Conservation (phyloP, 1,139 yeast species). For the Geotrichum citri-aurantii region DNA sequence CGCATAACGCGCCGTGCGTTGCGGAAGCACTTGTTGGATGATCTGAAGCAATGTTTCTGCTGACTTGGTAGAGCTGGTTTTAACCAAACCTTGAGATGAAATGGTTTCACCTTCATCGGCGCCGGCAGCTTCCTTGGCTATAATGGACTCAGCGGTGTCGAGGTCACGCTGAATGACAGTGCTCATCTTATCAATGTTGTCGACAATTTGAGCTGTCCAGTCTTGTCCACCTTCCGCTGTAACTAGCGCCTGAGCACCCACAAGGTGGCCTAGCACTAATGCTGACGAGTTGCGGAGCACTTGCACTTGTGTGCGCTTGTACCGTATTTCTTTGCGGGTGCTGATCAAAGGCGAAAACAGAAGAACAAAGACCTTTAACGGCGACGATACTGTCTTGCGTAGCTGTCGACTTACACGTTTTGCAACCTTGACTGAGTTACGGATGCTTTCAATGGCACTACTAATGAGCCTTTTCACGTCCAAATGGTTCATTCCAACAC, state of each 20-base stretch:
- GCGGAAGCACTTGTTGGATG: constrained; percentile 1
- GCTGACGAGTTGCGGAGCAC: constrained; percentile 21
- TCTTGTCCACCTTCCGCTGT: neutral
- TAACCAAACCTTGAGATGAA: constrained; percentile 1
- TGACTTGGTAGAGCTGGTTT: neutral
- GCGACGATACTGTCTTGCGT: constrained; percentile 6
- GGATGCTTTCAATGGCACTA: neutral
- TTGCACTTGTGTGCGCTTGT: constrained; percentile 10
- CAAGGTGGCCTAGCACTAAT: constrained; percentile 10
- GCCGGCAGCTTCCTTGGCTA: neutral
- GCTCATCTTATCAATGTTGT: neutral
- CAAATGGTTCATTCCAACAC: neutral
- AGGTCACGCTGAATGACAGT: neutral
- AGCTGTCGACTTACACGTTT: constrained; percentile 1
- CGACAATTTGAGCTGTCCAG: constrained; percentile 1
- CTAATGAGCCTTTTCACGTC: neutral
- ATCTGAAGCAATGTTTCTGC: neutral
- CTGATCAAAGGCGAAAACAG: constrained; percentile 14
- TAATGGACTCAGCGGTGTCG: neutral
- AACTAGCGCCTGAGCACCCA: constrained; percentile 1
- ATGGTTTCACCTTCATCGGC: neutral
- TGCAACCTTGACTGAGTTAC: neutral
- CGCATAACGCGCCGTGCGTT: constrained; percentile 2
- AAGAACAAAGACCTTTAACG: constrained; percentile 9
- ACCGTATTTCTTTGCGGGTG: constrained; percentile 5